phyloP scores from a whole-genome alignment of 2,329 filamentous ascomycete genomes.

The Fusarium dimerum region DNA sequence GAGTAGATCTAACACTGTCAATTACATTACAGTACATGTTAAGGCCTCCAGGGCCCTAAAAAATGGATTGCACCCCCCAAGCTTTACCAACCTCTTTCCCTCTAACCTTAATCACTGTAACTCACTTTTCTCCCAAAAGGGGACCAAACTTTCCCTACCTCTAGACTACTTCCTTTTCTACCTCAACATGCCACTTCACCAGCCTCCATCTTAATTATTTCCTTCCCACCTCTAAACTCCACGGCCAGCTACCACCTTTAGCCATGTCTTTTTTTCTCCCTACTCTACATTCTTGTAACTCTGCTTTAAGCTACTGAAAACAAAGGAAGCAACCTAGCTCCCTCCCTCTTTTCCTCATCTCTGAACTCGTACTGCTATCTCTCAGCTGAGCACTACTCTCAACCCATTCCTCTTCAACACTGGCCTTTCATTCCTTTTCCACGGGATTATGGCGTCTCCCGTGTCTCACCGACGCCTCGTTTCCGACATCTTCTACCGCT shows the following conservation, averaged over 20 bases:
- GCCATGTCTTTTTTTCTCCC: slow-evolving; percentile 29
- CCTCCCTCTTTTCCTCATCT: slow-evolving; percentile 3
- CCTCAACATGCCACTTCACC: slow-evolving; percentile 21
- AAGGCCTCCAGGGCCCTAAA: too few relatives aligned
- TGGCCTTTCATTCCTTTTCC: slow-evolving; percentile 1
- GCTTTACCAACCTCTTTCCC: neutral
- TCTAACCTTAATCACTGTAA: too few relatives aligned
- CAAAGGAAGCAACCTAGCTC: too few relatives aligned
- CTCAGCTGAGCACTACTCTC: too few relatives aligned
- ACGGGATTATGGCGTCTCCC: slow-evolving; percentile 27
- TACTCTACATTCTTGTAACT: neutral
- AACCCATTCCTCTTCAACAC: too few relatives aligned
- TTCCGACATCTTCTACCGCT: slow-evolving; percentile 80
- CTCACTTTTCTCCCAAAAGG: too few relatives aligned
- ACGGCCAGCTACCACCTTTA: slow-evolving; percentile 23
- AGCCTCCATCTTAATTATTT: slow-evolving; percentile 20
- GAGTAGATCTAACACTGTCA: too few relatives aligned
- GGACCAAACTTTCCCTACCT: too few relatives aligned
- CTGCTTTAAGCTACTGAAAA: too few relatives aligned
- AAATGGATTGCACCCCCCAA: neutral
- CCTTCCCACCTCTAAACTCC: slow-evolving; percentile 20
- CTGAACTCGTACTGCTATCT: slow-evolving; percentile 11
- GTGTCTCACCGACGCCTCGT: slow-evolving; percentile 54
- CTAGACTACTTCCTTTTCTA: too few relatives aligned
- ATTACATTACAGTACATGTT: too few relatives aligned